Evolutionary conservation across 179 eudicot genomes (phyloP).

Genomic region (Heliamphora pulchella): DNA sequence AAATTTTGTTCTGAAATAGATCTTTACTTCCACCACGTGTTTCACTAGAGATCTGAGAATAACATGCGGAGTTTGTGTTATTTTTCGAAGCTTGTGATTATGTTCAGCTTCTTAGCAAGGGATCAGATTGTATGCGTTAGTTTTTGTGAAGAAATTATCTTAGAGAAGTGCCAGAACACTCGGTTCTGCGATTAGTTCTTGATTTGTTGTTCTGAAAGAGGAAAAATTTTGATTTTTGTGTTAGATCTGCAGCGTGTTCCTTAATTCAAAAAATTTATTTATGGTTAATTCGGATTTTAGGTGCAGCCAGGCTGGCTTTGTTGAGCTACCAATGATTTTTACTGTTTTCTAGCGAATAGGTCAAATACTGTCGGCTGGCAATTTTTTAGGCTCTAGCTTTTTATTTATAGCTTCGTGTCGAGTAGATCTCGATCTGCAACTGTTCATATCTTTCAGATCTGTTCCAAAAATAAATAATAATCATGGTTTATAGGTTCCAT

Average conservation of each 20-base stretch:
- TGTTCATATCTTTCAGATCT: slow-evolving; percentile 8
- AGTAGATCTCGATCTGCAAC: slow-evolving; percentile 12
- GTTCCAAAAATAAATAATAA: neutral
- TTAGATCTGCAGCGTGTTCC: neutral
- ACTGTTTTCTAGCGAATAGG: neutral
- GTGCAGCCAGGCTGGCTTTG: neutral
- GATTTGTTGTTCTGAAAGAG: neutral
- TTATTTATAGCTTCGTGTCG: neutral
- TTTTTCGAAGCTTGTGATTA: neutral
- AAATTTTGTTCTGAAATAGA: too few relatives aligned
- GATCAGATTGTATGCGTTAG: neutral
- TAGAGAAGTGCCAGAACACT: neutral
- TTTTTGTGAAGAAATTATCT: neutral
- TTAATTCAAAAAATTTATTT: neutral
- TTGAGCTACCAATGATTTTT: neutral
- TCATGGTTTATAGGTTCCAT: too few relatives aligned
- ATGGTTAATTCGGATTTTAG: neutral
- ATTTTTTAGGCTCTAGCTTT: neutral
- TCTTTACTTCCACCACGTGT: too few relatives aligned
- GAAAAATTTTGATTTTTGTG: neutral
- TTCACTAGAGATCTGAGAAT: too few relatives aligned
- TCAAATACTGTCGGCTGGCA: neutral
- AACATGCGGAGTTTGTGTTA: too few relatives aligned
- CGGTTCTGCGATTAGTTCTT: neutral
- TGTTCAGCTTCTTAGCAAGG: neutral